Conservation (phyloP, 345 rosid species). For the Laguncularia racemosa region DNA sequence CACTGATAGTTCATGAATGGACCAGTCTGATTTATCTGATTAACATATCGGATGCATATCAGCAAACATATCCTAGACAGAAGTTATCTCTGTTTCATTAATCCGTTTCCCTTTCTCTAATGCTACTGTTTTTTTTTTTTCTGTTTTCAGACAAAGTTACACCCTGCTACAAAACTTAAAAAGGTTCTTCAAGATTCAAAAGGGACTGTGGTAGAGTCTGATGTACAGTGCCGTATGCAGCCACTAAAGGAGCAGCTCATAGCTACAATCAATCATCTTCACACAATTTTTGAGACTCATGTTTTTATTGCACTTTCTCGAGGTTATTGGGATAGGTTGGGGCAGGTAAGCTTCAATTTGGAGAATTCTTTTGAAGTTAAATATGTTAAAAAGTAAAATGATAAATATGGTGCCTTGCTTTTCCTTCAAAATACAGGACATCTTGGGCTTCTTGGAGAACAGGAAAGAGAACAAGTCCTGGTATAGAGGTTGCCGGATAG, state of each 20-base stretch:
- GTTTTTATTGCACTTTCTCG: slow-evolving; percentile 79
- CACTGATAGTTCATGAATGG: too few species aligned
- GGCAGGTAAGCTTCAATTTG: slow-evolving; percentile 49
- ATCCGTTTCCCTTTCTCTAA: not conserved
- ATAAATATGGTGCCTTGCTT: not conserved
- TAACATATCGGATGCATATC: not conserved
- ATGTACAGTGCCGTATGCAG: slow-evolving; percentile 69
- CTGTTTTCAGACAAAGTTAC: slow-evolving; percentile 59
- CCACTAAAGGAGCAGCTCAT: slow-evolving; percentile 77
- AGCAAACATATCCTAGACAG: too few species aligned
- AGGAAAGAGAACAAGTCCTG: slow-evolving; percentile 93
- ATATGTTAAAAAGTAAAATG: not conserved
- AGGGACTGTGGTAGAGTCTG: slow-evolving; percentile 77
- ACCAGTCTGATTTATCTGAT: not conserved
- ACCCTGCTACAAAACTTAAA: slow-evolving; percentile 71
- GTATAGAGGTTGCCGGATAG: slow-evolving; percentile 86
- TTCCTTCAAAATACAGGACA: slow-evolving; percentile 41
- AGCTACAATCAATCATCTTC: slow-evolving; percentile 71
- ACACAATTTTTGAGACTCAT: slow-evolving; percentile 58
- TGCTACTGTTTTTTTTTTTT: not conserved
- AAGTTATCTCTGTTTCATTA: not conserved
- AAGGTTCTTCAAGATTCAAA: slow-evolving; percentile 93
- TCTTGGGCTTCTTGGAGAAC: slow-evolving; percentile 83
- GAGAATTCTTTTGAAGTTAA: not conserved
- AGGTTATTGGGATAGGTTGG: slow-evolving; percentile 96